Percentiles rank a stretch among this genome's conserved stretches.
Evolutionary conservation across 2,329 filamentous ascomycete genomes (phyloP).

Genomic region (Elsinoe batatas): DNA sequence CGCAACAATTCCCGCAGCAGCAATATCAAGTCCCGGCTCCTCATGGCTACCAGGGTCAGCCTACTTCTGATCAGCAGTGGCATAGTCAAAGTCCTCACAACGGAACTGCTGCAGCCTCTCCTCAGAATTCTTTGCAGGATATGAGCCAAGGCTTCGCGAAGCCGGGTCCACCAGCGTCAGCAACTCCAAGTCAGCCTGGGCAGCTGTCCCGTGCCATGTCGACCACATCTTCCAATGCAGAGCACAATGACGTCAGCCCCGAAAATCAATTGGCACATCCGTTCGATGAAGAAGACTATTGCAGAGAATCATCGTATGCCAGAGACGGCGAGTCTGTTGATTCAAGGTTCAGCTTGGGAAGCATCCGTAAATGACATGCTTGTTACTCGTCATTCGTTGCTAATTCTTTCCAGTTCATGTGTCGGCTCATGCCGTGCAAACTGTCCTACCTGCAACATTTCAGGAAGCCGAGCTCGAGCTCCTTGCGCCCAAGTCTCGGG

Average conservation of each 20-base stretch:
- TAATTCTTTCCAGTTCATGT: constrained; percentile 27
- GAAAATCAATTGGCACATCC: constrained; percentile 10
- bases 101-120: not conserved
- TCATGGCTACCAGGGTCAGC: not conserved
- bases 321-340: constrained; percentile 26
- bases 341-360: constrained; percentile 35
- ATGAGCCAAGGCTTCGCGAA: not conserved
- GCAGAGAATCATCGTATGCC: constrained; percentile 13
- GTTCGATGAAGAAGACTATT: not conserved
- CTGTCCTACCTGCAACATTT: constrained; percentile 35
- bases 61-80: not conserved
- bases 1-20: constrained; percentile 1
- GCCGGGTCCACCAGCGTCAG: not conserved
- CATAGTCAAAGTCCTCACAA: not conserved
- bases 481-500: constrained; percentile 27
- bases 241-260: not conserved
- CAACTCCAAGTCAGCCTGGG: not conserved
- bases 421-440: constrained; percentile 34
- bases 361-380: constrained; percentile 24
- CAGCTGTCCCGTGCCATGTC: not conserved
- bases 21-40: constrained; percentile 14
- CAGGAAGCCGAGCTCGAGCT: constrained; percentile 36
- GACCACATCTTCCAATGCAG: not conserved
- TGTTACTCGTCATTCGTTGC: not conserved
- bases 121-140: not conserved